Base-by-base conservation (phyloP, 345 rosid species). In the Linum tenue region DNA sequence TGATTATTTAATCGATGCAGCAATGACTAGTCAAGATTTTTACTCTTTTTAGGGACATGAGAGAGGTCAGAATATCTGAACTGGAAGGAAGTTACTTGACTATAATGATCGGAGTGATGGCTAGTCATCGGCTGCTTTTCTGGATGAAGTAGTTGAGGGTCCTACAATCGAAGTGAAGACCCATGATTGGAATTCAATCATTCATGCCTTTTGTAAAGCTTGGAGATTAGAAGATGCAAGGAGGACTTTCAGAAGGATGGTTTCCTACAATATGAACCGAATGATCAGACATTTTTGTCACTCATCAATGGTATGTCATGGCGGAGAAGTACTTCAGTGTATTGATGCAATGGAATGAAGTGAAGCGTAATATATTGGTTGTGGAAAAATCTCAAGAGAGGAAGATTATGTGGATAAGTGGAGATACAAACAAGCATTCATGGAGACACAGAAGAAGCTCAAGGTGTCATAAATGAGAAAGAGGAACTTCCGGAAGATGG, bases 181-280 rank as follows among this genome's bases (percentile, higher is more conserved):
- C 17, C 99, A 90, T 62, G 99, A 94, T 69, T 94, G 97, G 96
- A 92, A 94, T 71, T 90, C 99, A 41, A 94, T 94, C 50, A 86
- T 94, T 74, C 96, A 94, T 40, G 96, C 97, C 57, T 92, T 90
- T 2, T 90, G 95, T 78, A 92, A 92, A 77, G 88, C 90, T 3
- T 89, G 89, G 51, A 75, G 89, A 58, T 58, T 94, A 70, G 97
- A 90, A 74, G 96, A 94, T 81, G 92, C 89, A 15, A 80, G 84
- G 72, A 86, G 96, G 73, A 90, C 97, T 50, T 82, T 90, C 55
- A 85, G 98, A 79, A 90, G 97, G 72, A 92, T 92, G 98, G 62
- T 66, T 42, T 90, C 73, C 63, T 92, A 56, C 84, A 78, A 72
- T 90, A 80, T 77, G 89, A 86, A 64, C 97, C 94, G 1, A 92